A percentile compares a stretch with the other conserved stretches of the same genome.
These are phyloP conservation scores for Diaporthe australafricana DNA, from an alignment of 2,329 filamentous ascomycete species.

Conservation along the genomic window DNA sequence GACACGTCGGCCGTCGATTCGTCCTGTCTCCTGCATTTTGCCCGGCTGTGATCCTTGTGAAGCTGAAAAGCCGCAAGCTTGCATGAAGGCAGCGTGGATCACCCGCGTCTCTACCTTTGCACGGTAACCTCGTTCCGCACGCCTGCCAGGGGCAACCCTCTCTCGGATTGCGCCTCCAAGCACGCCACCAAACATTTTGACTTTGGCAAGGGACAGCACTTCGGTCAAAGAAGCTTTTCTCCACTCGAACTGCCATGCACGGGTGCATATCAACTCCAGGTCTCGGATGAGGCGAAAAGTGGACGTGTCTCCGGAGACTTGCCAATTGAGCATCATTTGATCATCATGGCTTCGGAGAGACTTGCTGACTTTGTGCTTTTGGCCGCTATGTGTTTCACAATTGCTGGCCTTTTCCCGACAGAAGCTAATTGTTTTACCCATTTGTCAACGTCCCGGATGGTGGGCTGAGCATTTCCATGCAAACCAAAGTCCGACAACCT, in stretches of 20 bases:
- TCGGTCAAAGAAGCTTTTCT: slow-evolving; percentile 30
- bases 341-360: slow-evolving; percentile 11
- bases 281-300: slow-evolving; percentile 28
- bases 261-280: neutral
- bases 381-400: slow-evolving; percentile 18
- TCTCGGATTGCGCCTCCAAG: slow-evolving; percentile 19
- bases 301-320: slow-evolving; percentile 26
- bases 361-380: slow-evolving; percentile 12
- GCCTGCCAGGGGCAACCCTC: slow-evolving; percentile 33
- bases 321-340: neutral
- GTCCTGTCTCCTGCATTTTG: slow-evolving; percentile 15
- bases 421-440: slow-evolving; percentile 10
- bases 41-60: slow-evolving; percentile 34
- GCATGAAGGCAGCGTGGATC: slow-evolving; percentile 36
- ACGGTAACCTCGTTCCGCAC: slow-evolving; percentile 5
- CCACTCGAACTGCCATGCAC: slow-evolving; percentile 8
- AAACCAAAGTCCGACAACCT: neutral
- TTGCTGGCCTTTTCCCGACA: slow-evolving; percentile 3
- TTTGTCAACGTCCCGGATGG: slow-evolving; percentile 28
- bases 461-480: slow-evolving; percentile 4
- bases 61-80: slow-evolving; percentile 35
- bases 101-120: slow-evolving; percentile 18
- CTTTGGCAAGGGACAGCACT: slow-evolving; percentile 20
- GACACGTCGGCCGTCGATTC: slow-evolving; percentile 12
- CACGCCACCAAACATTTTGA: slow-evolving; percentile 31